phyloP scores from a whole-genome alignment of 1,284 basidiomycete genomes.

The Moesziomyces sp. region DNA sequence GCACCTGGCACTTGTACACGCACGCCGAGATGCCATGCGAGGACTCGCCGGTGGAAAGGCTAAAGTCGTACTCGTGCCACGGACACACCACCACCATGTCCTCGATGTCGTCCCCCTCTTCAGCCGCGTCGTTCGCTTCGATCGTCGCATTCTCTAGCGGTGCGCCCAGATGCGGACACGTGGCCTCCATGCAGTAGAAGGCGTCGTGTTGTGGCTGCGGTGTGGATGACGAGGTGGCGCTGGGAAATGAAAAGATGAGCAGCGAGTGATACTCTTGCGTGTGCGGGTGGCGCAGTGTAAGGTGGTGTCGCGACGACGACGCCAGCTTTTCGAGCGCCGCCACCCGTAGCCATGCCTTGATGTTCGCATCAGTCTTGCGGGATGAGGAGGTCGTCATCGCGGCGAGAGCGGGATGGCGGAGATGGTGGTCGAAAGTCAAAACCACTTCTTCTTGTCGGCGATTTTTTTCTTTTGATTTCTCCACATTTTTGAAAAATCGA shows the following conservation, averaged over 20 bases:
- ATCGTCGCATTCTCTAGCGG: conserved; percentile 81
- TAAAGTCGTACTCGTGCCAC: conserved; percentile 86
- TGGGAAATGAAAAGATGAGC: conserved; percentile 56
- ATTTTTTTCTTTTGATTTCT: too few relatives aligned
- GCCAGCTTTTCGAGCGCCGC: conserved; percentile 26
- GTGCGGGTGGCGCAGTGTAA: conserved; percentile 52
- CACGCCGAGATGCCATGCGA: conserved; percentile 82
- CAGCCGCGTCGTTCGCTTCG: conserved; percentile 71
- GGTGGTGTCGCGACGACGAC: conserved; percentile 54
- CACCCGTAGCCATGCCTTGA: conserved; percentile 25
- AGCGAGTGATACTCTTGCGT: conserved; percentile 58
- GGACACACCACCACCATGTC: conserved; percentile 71
- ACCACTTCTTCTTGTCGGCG: too few relatives aligned
- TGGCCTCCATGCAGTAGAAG: conserved; percentile 82
- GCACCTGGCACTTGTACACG: conserved; percentile 76
- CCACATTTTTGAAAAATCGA: too few relatives aligned
- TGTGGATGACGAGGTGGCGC: conserved; percentile 7
- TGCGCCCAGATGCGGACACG: conserved; percentile 84
- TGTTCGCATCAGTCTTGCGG: background rate
- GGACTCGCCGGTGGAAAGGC: conserved; percentile 77
- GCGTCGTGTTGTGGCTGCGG: conserved; percentile 18
- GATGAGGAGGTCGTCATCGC: background rate
- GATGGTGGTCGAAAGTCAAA: too few relatives aligned
- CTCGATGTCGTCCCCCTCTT: conserved; percentile 69
- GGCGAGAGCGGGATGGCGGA: too few relatives aligned